These are phyloP conservation scores for Phytophthora palmivora DNA, from an alignment of 352 stramenopile genomes.

Conservation along the genomic window DNA sequence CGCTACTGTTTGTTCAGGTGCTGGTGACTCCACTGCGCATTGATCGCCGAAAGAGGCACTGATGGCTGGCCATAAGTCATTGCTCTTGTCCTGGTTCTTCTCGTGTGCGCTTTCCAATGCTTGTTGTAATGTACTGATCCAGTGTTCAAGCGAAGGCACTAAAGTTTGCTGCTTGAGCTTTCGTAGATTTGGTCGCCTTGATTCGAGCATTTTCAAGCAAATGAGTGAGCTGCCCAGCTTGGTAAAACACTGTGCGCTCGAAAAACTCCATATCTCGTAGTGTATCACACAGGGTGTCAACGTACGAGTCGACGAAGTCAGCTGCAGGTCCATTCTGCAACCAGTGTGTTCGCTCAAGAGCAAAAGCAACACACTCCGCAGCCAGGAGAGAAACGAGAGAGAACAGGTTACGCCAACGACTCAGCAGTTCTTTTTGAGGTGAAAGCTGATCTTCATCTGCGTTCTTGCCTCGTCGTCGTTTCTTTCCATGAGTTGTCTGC, in stretches of 20 bases:
- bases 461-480: slow-evolving; percentile 55
- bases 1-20: slow-evolving; percentile 10
- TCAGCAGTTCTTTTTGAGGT: slow-evolving; percentile 49
- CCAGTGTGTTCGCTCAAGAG: slow-evolving; percentile 54
- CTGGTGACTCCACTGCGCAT: slow-evolving; percentile 28
- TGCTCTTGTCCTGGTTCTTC: slow-evolving; percentile 50
- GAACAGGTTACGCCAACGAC: slow-evolving; percentile 79
- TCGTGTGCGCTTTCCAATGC: slow-evolving; percentile 46
- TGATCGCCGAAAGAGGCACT: slow-evolving; percentile 33
- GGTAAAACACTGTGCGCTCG: slow-evolving; percentile 73
- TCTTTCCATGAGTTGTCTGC: slow-evolving; percentile 50
- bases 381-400: slow-evolving; percentile 63
- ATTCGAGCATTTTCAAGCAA: slow-evolving; percentile 44
- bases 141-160: slow-evolving; percentile 40
- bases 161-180: slow-evolving; percentile 27
- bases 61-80: slow-evolving; percentile 59
- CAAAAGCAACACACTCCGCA: slow-evolving; percentile 72
- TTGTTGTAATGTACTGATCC: slow-evolving; percentile 48
- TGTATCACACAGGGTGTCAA: slow-evolving; percentile 55
- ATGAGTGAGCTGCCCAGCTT: slow-evolving; percentile 61
- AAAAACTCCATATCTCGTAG: slow-evolving; percentile 59
- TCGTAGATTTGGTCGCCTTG: slow-evolving; percentile 44
- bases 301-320: slow-evolving; percentile 57
- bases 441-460: slow-evolving; percentile 35
- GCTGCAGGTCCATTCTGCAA: slow-evolving; percentile 43